These are phyloP conservation scores for Grosmannia clavigera DNA, from an alignment of 2,329 filamentous ascomycete genomes.

Conservation along the genomic window DNA sequence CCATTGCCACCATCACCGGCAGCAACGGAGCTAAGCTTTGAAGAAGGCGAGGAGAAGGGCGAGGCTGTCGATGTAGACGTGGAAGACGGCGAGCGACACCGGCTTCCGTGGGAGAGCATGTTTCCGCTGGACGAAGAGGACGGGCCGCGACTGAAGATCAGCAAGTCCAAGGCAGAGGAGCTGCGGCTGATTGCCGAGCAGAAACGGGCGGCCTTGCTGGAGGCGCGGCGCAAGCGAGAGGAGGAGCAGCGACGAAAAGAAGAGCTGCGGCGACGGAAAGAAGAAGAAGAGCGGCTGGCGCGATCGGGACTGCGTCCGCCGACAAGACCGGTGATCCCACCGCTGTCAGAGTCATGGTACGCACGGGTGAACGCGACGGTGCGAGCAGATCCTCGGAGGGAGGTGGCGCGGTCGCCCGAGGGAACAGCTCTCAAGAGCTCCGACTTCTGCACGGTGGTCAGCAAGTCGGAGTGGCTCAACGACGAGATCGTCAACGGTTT, in stretches of 20 bases:
- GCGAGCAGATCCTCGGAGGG: conserved; percentile 19
- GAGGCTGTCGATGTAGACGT: neutral
- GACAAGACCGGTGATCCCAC: conserved; percentile 13
- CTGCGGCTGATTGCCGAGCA: conserved; percentile 10
- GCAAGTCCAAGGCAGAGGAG: conserved; percentile 15
- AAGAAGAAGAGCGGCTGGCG: conserved; percentile 12
- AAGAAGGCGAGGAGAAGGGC: neutral
- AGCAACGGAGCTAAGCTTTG: conserved; percentile 6
- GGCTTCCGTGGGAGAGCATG: conserved; percentile 2
- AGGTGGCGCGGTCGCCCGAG: conserved; percentile 34
- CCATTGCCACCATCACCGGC: conserved; percentile 11
- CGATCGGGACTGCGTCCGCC: conserved; percentile 17
- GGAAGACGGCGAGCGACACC: neutral
- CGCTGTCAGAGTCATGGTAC: conserved; percentile 26
- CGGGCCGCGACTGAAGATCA: conserved; percentile 13
- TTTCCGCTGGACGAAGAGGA: conserved; percentile 4
- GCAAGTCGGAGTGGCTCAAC: conserved; percentile 54
- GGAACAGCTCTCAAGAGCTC: conserved; percentile 38
- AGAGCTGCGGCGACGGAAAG: conserved; percentile 13
- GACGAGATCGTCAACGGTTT: conserved; percentile 63
- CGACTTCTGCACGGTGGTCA: conserved; percentile 53
- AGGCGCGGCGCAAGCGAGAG: conserved; percentile 12
- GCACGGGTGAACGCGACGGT: conserved; percentile 23
- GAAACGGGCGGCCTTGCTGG: conserved; percentile 12
- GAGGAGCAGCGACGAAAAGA: conserved; percentile 12